Conservation (phyloP, 1,284 basidiomycete species). For the Malassezia furfur region DNA sequence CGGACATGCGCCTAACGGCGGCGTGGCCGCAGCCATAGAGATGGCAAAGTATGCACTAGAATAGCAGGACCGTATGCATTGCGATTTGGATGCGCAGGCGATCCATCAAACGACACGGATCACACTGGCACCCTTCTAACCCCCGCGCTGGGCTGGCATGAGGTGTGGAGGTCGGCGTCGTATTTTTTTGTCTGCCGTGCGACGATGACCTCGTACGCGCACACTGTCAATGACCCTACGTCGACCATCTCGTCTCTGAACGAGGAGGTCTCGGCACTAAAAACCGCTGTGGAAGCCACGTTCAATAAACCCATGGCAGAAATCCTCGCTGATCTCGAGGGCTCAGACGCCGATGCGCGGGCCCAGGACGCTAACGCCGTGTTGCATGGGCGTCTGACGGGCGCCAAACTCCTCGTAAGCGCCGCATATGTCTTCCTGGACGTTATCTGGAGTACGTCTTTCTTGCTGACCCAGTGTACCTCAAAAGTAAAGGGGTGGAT, state of each 20-base stretch:
- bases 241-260: not conserved
- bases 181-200: not conserved
- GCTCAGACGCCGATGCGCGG: constrained; percentile 4
- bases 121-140: too few species aligned
- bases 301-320: constrained; percentile 5
- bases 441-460: constrained; percentile 7
- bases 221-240: constrained; percentile 16
- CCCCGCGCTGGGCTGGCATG: too few species aligned
- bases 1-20: not conserved
- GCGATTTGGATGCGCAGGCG: too few species aligned
- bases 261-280: not conserved
- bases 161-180: constrained; percentile 8
- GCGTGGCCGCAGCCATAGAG: too few species aligned
- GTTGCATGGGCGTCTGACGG: constrained; percentile 5
- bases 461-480: constrained; percentile 8
- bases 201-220: constrained; percentile 14
- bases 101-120: too few species aligned
- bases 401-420: constrained; percentile 11
- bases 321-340: not conserved
- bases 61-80: too few species aligned
- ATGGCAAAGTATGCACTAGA: too few species aligned
- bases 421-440: constrained; percentile 17
- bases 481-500: constrained; percentile 13
- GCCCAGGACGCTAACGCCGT: not conserved
- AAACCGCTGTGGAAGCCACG: not conserved